A percentile compares a stretch with the other conserved stretches of the same genome.
Conservation (phyloP, 768 basidiomycete genomes). For the Fistulinella prunicolor region DNA sequence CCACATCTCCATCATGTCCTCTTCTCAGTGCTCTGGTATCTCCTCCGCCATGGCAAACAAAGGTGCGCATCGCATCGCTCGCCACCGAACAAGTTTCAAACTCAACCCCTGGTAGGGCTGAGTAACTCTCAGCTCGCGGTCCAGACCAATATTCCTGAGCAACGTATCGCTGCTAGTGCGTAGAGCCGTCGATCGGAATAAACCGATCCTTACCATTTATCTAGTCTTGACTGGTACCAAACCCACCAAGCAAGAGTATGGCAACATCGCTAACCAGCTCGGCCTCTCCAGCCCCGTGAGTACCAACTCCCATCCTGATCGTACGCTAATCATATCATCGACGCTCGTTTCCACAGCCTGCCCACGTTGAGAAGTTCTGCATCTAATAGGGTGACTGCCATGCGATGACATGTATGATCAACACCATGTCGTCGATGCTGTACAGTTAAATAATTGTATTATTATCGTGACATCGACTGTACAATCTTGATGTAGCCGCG, state of each 20-base stretch:
- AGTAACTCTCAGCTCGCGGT: slow-evolving; percentile 39
- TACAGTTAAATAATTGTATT: slow-evolving; percentile 9
- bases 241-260: slow-evolving; percentile 50
- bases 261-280: slow-evolving; percentile 42
- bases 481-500: not conserved
- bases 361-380: not conserved
- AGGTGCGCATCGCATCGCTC: slow-evolving; percentile 35
- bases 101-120: slow-evolving; percentile 2
- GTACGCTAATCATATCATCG: not conserved
- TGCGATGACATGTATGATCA: no score
- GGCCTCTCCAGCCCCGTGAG: slow-evolving; percentile 38
- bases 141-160: slow-evolving; percentile 39
- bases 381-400: not conserved
- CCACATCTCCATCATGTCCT: slow-evolving; percentile 44
- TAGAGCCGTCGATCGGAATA: not conserved
- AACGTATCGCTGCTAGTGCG: slow-evolving; percentile 56
- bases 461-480: slow-evolving; percentile 4
- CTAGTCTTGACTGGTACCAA: slow-evolving; percentile 49
- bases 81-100: not conserved
- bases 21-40: slow-evolving; percentile 52
- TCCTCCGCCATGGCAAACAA: slow-evolving; percentile 45
- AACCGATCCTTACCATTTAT: not conserved
- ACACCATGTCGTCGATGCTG: slow-evolving; percentile 7
- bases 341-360: not conserved
- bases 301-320: not conserved